Evolutionary conservation across 2,329 filamentous ascomycete species (phyloP).

Genomic region (Didymella segeticola): DNA sequence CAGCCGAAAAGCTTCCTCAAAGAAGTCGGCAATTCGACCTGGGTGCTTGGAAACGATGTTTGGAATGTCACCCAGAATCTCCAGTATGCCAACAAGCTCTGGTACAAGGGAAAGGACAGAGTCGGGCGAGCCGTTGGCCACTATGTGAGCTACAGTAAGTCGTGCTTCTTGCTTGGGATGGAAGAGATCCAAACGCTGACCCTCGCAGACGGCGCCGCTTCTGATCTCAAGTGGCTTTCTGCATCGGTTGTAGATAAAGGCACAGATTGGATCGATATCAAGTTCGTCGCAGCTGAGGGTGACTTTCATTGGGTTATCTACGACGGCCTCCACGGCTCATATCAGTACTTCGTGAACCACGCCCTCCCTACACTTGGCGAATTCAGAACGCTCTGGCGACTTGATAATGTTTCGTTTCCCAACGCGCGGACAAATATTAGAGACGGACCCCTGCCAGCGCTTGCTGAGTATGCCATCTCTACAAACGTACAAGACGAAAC

Average conservation of each 20-base stretch:
- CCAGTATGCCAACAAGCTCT: conserved; percentile 51
- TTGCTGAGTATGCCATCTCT: conserved; percentile 52
- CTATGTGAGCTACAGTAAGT: conserved; percentile 55
- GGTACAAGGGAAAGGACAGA: conserved; percentile 52
- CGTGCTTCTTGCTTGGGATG: too few species aligned
- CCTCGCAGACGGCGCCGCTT: conserved; percentile 55
- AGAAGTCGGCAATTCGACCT: conserved; percentile 42
- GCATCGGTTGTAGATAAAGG: conserved; percentile 53
- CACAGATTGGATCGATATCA: conserved; percentile 56
- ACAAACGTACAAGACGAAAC: conserved; percentile 63
- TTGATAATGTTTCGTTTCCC: conserved; percentile 58
- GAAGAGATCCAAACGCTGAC: neutral
- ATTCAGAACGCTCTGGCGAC: conserved; percentile 59
- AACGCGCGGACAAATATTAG: conserved; percentile 55
- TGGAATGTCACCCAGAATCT: conserved; percentile 53
- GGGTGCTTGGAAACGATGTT: conserved; percentile 50
- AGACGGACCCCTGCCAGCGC: conserved; percentile 54
- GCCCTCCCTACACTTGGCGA: conserved; percentile 57
- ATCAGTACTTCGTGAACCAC: conserved; percentile 62
- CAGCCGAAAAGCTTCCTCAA: conserved; percentile 44
- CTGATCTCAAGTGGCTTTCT: conserved; percentile 57
- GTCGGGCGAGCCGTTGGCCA: conserved; percentile 52
- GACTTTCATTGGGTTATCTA: conserved; percentile 63
- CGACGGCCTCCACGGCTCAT: conserved; percentile 58
- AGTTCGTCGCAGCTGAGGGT: conserved; percentile 56